A percentile compares a stretch with the other conserved stretches of the same genome.
Evolutionary conservation across 2,329 filamentous ascomycete genomes (phyloP).

Genomic region (Clonostachys sp.): DNA sequence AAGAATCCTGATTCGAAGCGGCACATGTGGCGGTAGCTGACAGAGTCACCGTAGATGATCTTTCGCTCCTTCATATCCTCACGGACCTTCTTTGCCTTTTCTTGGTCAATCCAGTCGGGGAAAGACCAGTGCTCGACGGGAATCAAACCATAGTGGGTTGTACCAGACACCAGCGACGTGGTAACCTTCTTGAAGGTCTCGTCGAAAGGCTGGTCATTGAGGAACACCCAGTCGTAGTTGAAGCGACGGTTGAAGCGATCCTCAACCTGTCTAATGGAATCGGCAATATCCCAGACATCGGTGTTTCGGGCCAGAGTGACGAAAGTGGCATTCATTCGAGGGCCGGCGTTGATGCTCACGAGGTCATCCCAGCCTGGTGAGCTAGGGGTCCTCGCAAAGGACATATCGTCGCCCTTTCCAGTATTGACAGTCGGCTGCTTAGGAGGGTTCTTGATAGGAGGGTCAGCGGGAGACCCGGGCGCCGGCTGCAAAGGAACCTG

Average conservation of each 20-base stretch:
- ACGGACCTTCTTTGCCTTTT: slow-evolving; percentile 83
- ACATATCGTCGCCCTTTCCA: slow-evolving; percentile 26
- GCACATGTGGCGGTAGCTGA: slow-evolving; percentile 99
- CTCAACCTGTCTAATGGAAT: slow-evolving; percentile 93
- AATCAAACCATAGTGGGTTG: slow-evolving; percentile 85
- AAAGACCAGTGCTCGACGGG: slow-evolving; percentile 95
- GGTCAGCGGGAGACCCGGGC: background rate
- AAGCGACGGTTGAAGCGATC: slow-evolving; percentile 97
- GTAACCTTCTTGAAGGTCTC: slow-evolving; percentile 92
- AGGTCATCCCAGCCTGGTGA: slow-evolving; percentile 50
- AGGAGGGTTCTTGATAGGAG: slow-evolving; percentile 1
- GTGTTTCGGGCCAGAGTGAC: slow-evolving; percentile 90
- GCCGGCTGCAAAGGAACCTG: background rate
- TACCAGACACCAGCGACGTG: slow-evolving; percentile 83
- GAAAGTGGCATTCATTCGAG: slow-evolving; percentile 94
- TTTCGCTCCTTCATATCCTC: slow-evolving; percentile 92
- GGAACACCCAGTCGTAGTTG: slow-evolving; percentile 98
- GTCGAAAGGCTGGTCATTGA: slow-evolving; percentile 94
- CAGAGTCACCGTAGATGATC: slow-evolving; percentile 96
- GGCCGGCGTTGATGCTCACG: slow-evolving; percentile 51
- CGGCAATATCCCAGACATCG: slow-evolving; percentile 94
- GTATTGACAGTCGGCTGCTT: no score
- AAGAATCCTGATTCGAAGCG: slow-evolving; percentile 99
- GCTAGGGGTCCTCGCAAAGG: slow-evolving; percentile 46
- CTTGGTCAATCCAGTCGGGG: slow-evolving; percentile 91